phyloP scores from a whole-genome alignment of 805 yeast species.

The Saccharomycodes ludwigii region DNA sequence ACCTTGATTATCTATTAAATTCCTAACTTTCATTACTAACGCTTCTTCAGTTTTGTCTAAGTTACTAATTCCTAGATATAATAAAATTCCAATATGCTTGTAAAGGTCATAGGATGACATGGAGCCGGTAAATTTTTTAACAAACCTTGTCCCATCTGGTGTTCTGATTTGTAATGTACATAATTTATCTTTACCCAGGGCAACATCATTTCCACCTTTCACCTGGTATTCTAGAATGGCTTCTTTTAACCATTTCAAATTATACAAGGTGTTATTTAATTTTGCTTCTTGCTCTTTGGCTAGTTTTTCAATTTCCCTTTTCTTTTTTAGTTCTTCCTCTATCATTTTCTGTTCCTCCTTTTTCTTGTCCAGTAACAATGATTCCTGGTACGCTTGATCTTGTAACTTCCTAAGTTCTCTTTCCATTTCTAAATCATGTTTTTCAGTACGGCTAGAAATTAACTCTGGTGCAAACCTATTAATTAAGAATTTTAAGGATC shows the following conservation, averaged over 20 bases:
- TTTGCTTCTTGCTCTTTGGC: conserved; percentile 9
- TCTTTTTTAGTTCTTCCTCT: conserved; percentile 8
- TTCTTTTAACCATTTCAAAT: conserved; percentile 15
- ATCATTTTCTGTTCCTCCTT: conserved; percentile 35
- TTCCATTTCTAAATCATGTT: conserved; percentile 43
- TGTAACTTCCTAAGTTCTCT: conserved; percentile 52
- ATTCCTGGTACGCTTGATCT: conserved; percentile 52
- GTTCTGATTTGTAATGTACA: conserved; percentile 23
- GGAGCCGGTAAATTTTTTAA: conserved; percentile 14
- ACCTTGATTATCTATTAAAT: no score
- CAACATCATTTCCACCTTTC: conserved; percentile 1
- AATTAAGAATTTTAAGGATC: conserved; percentile 29
- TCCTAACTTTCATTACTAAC: no score
- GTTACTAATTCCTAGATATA: no score
- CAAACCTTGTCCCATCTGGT: conserved; percentile 18
- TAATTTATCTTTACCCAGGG: conserved; percentile 1
- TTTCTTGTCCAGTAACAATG: conserved; percentile 42
- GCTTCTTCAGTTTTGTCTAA: no score
- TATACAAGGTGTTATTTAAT: conserved; percentile 9
- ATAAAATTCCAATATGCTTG: neutral
- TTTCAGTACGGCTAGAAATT: conserved; percentile 44
- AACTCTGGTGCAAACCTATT: conserved; percentile 53
- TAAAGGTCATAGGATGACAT: no score
- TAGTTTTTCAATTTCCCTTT: conserved; percentile 4
- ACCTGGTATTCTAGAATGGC: conserved; percentile 8